Evolutionary conservation across 371 early-diverging fungal genomes (phyloP).

Genomic region (Globomyces sp.): DNA sequence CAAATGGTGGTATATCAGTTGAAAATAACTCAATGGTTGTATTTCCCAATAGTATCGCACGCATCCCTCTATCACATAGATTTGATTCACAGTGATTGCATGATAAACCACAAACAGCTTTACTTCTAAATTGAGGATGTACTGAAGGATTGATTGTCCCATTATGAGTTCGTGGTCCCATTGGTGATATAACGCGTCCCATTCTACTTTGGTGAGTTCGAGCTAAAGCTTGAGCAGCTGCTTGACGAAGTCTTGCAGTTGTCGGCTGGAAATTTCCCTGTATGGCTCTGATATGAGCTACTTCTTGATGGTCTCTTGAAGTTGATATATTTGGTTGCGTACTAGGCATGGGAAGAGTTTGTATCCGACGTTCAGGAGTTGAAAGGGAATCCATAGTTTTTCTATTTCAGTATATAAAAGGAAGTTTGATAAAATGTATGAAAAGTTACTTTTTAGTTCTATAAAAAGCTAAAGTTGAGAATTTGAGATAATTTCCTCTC

Average conservation of each 20-base stretch:
- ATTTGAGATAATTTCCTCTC: no score
- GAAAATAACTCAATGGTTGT: conserved; percentile 50
- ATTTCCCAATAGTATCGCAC: conserved; percentile 51
- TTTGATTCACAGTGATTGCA: conserved; percentile 44
- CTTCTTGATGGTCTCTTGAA: background rate
- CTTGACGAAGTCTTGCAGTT: conserved; percentile 9
- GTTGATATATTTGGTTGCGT: conserved; percentile 1
- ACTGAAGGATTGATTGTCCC: conserved; percentile 33
- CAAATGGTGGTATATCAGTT: conserved; percentile 47
- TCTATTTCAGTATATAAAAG: no score
- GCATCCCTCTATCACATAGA: conserved; percentile 46
- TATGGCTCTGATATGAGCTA: background rate
- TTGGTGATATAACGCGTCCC: conserved; percentile 7
- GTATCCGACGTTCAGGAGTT: no score
- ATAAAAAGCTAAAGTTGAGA: no score
- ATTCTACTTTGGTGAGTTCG: conserved; percentile 10
- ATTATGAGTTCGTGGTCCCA: background rate
- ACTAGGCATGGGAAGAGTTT: no score
- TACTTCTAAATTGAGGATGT: conserved; percentile 51
- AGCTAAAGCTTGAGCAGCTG: conserved; percentile 19
- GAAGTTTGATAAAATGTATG: no score
- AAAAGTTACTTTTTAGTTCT: no score
- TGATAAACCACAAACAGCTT: conserved; percentile 46
- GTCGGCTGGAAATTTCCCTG: background rate
- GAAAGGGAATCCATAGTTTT: no score